Evolutionary conservation across 2,329 filamentous ascomycete species (phyloP).

Genomic region (Aspergillus sp.): DNA sequence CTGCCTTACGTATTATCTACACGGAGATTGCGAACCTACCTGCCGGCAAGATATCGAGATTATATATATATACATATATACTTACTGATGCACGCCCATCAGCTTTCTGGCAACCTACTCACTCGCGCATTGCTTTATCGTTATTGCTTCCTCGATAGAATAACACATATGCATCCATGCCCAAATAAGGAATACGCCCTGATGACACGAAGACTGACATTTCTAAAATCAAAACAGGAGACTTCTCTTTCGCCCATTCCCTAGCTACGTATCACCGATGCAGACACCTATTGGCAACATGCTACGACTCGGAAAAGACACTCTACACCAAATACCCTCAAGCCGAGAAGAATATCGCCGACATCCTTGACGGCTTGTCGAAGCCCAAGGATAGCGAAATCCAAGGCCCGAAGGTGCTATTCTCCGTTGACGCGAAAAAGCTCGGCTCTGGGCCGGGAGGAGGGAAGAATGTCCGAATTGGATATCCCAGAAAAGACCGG

Average conservation of each 20-base stretch:
- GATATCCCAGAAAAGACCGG: constrained; percentile 31
- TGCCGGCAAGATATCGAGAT: background rate
- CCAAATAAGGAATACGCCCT: background rate
- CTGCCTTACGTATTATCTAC: background rate
- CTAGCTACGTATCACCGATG: constrained; percentile 43
- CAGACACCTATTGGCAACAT: constrained; percentile 43
- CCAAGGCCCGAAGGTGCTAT: constrained; percentile 34
- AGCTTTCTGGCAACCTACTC: background rate
- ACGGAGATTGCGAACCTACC: background rate
- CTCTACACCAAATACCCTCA: constrained; percentile 75
- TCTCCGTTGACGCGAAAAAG: constrained; percentile 46
- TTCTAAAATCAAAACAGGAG: constrained; percentile 30
- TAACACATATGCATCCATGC: background rate
- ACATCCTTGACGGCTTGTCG: constrained; percentile 30
- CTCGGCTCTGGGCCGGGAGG: constrained; percentile 36
- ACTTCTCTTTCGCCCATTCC: constrained; percentile 50
- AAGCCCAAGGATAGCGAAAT: background rate
- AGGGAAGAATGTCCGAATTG: constrained; percentile 46
- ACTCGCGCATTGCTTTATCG: background rate
- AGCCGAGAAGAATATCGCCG: constrained; percentile 58
- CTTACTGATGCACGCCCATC: background rate
- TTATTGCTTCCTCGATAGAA: background rate
- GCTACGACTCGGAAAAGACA: constrained; percentile 44
- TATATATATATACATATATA: background rate
- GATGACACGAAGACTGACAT: background rate